Evolutionary conservation across 73 alveolate genomes (phyloP).

Genomic region (Stentor coeruleus): DNA sequence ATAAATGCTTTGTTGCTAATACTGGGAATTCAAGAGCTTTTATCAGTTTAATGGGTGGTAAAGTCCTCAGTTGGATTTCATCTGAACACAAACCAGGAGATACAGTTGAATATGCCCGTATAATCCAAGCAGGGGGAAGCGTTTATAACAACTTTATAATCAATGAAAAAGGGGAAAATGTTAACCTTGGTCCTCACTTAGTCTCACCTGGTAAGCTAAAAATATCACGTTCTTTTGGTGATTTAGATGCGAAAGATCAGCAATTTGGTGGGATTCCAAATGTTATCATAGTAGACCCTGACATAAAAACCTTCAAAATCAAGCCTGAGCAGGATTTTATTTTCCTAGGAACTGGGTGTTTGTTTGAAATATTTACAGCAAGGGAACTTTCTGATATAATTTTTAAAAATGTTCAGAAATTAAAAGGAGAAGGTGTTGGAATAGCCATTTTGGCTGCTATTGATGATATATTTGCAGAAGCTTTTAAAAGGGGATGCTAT

Average conservation of each 20-base stretch:
- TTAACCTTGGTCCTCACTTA: constrained; percentile 89
- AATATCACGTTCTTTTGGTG: constrained; percentile 96
- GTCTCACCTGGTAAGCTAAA: constrained; percentile 97
- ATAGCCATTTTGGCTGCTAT: neutral
- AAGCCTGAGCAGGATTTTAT: constrained; percentile 64
- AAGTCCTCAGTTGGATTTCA: constrained; percentile 53
- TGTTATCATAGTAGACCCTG: constrained; percentile 91
- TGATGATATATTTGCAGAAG: neutral
- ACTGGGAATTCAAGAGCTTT: constrained; percentile 94
- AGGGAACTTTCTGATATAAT: constrained; percentile 44
- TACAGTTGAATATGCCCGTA: constrained; percentile 77
- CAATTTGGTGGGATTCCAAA: constrained; percentile 96
- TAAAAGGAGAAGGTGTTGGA: neutral
- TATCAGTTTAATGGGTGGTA: constrained; percentile 64
- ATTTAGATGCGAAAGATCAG: constrained; percentile 87
- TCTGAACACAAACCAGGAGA: constrained; percentile 94
- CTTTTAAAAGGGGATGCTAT: neutral
- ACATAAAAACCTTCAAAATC: constrained; percentile 76
- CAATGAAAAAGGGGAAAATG: neutral
- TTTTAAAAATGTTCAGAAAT: neutral
- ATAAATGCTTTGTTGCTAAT: constrained; percentile 86
- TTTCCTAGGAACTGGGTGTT: constrained; percentile 56
- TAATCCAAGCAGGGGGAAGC: constrained; percentile 82
- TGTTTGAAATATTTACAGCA: constrained; percentile 51
- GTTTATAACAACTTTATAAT: constrained; percentile 41